Conservation (phyloP, 176 grass and related monocot species). For the Luzula sylvatica region DNA sequence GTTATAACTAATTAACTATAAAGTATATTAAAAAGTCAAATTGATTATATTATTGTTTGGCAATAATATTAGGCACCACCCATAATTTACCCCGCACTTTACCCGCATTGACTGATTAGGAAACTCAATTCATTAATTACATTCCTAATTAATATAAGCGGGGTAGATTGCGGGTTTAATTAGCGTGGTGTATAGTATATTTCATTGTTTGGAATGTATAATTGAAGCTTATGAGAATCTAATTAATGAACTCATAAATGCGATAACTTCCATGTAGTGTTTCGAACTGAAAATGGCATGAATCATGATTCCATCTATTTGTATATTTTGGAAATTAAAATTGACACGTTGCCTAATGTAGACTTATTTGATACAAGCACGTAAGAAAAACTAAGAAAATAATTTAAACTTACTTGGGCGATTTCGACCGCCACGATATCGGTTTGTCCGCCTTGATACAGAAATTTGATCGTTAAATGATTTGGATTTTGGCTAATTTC, state of each 20-base stretch:
- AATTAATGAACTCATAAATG: conserved; percentile 3
- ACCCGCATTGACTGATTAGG: too few species aligned
- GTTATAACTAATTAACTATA: neutral
- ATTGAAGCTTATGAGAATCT: neutral
- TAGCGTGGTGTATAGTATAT: too few species aligned
- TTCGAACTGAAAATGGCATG: conserved; percentile 10
- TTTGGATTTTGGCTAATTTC: conserved; percentile 20
- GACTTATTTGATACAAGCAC: too few species aligned
- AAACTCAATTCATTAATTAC: too few species aligned
- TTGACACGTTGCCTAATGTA: conserved; percentile 4
- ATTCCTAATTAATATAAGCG: too few species aligned
- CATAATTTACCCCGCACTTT: too few species aligned
- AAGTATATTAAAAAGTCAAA: too few species aligned
- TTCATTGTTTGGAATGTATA: neutral
- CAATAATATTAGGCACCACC: too few species aligned
- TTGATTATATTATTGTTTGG: too few species aligned
- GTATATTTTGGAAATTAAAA: conserved; percentile 5
- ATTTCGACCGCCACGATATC: conserved; percentile 56
- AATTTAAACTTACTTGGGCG: conserved; percentile 13
- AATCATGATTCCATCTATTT: conserved; percentile 2
- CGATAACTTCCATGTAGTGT: conserved; percentile 1
- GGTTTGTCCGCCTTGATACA: conserved; percentile 61
- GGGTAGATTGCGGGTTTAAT: too few species aligned
- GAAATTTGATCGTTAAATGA: conserved; percentile 33
- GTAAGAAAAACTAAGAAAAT: neutral